These are phyloP conservation scores for Clitoria ternatea DNA, from an alignment of 306 rosid genomes.

Conservation along the genomic window DNA sequence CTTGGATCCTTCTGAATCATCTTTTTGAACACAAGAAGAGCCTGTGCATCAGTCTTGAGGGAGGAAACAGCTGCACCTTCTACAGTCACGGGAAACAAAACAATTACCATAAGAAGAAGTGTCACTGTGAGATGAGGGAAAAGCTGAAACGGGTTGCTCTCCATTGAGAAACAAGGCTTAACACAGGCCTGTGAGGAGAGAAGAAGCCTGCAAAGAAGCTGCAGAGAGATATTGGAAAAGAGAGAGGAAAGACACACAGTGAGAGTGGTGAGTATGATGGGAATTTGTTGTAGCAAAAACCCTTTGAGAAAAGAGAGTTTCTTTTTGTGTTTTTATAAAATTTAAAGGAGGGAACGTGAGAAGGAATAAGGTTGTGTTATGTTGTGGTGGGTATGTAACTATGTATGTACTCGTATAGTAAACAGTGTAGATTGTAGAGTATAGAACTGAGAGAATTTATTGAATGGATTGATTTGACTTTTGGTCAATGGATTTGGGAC, in stretches of 20 bases:
- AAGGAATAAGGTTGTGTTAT: conserved; percentile 33
- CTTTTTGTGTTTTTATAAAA: conserved; percentile 48
- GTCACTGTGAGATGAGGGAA: conserved; percentile 35
- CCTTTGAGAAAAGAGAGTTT: conserved; percentile 63
- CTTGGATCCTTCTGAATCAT: conserved; percentile 61
- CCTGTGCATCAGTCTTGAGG: conserved; percentile 59
- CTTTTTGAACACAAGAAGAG: conserved; percentile 71
- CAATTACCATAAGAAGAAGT: conserved; percentile 27
- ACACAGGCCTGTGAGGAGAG: conserved; percentile 27
- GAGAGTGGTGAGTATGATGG: conserved; percentile 64
- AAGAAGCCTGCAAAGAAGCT: neutral
- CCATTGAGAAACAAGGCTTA: conserved; percentile 62
- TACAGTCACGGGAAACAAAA: conserved; percentile 38
- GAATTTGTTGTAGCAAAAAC: conserved; percentile 48
- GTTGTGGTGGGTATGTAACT: conserved; percentile 8
- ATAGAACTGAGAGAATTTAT: conserved; percentile 13
- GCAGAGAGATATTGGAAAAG: conserved; percentile 30
- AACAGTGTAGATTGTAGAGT: neutral
- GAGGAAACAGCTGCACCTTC: conserved; percentile 40
- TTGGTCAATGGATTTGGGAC: conserved; percentile 65
- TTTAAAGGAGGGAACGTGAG: conserved; percentile 54
- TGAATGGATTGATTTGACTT: conserved; percentile 44
- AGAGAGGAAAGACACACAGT: conserved; percentile 30
- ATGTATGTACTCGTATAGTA: conserved; percentile 20
- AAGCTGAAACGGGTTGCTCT: conserved; percentile 45